These are phyloP conservation scores for Astrephomene gubernaculifera DNA, from an alignment of 139 green algal species.

Conservation along the genomic window DNA sequence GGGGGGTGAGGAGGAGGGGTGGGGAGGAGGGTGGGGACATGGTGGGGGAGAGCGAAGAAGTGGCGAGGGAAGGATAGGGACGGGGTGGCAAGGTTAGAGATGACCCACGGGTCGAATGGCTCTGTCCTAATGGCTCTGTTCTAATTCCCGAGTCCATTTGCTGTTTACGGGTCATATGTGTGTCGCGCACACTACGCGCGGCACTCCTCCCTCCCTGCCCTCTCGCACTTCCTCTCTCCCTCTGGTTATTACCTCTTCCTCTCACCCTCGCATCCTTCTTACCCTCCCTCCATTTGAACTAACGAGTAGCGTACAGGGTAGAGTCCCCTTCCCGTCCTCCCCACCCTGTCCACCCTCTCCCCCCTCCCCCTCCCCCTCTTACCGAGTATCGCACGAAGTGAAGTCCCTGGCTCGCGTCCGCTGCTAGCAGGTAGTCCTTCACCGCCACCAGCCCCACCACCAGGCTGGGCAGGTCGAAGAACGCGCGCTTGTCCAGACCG, in stretches of 20 bases:
- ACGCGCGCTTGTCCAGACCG: slow-evolving; percentile 68
- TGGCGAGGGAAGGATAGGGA: neutral
- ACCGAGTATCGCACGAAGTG: slow-evolving; percentile 82
- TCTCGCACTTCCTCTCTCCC: too few relatives aligned
- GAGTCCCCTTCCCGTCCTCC: too few relatives aligned
- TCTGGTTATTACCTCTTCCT: too few relatives aligned
- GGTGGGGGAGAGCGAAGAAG: neutral
- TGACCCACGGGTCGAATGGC: too few relatives aligned
- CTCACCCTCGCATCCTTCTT: too few relatives aligned
- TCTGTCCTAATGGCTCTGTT: too few relatives aligned
- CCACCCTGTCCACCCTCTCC: neutral
- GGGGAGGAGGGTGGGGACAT: neutral
- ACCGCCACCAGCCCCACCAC: slow-evolving; percentile 73
- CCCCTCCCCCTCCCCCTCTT: slow-evolving; percentile 15
- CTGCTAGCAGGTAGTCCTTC: slow-evolving; percentile 91
- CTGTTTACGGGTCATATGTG: too few relatives aligned
- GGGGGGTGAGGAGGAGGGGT: neutral
- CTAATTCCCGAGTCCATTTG: too few relatives aligned
- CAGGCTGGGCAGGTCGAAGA: slow-evolving; percentile 84
- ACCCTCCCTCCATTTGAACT: too few relatives aligned
- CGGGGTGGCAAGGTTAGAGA: neutral
- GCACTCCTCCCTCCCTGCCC: too few relatives aligned
- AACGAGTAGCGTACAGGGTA: too few relatives aligned
- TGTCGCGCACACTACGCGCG: too few relatives aligned
- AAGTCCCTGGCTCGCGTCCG: slow-evolving; percentile 77